Evolutionary conservation across 148 eudicot genomes (phyloP), one percentile per base, ranked within the genome.

Genomic region (Spergularia marina): DNA sequence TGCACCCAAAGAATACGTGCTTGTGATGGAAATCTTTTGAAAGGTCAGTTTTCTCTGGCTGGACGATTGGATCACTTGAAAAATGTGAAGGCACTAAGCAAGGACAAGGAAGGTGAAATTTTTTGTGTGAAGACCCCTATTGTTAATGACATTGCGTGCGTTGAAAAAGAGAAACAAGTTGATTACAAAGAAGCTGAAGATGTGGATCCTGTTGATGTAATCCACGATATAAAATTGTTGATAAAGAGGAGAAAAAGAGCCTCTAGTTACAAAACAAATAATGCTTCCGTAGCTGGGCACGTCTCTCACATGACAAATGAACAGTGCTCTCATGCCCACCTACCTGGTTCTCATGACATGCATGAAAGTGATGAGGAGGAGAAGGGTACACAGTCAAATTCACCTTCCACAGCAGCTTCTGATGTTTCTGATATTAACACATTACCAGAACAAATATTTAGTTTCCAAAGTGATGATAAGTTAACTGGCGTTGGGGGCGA

Each of bases 1-100:
- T 89, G 92, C 58, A 89, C 92, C 25, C 99, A 92, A 78, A 89
- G 96, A 82, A 84, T 92, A 62, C 96, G 82, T 39, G 90, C 96
- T 10, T 89, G 83, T 78, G 94, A 88, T 78, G 79, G 84, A 76
- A 88, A 86, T 55, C 71, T 82, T 23, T 65, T 83, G 72, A 84
- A 84, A 68, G 84, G 78, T 55, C 88, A 86, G 58, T 80, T 81
- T 72, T 53, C 85, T 69, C 72, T 83, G 52, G 81, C 87, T 21
- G 79, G 56, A 61, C 57, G 60, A 62, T 49, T 68, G n/a, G 80
- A 81, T 78, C 70, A 64, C 57, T 56, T 51, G 57, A 70, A 82
- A 63, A 13, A 78, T 68, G 86, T 74, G 76, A 81, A 65, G 49
- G 52, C 53, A 49, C 65, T 13, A 11, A 77, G 76, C 40, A 81